A percentile compares a stretch with the other conserved stretches of the same genome.
phyloP scores from a whole-genome alignment of 352 stramenopile species.

The Phytophthora citricola region DNA sequence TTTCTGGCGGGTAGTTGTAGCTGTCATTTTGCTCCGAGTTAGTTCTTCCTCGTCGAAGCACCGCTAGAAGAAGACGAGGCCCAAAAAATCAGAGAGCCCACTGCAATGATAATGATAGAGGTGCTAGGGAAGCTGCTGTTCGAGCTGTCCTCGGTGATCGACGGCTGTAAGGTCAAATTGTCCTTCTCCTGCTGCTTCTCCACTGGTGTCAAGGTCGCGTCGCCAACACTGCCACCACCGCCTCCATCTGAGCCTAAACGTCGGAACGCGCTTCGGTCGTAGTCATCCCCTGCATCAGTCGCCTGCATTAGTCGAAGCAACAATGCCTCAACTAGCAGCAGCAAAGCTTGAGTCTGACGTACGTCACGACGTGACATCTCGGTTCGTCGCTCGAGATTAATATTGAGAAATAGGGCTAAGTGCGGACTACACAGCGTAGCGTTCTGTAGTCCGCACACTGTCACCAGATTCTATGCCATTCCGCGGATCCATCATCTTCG shows the following conservation, averaged over 20 bases:
- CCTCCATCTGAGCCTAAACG: constrained; percentile 1
- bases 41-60: constrained; percentile 17
- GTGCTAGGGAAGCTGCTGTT: constrained; percentile 20
- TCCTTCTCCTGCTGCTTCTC: constrained; percentile 20
- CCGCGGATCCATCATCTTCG: constrained; percentile 15
- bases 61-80: constrained; percentile 27
- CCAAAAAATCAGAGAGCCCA: constrained; percentile 18
- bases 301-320: constrained; percentile 12
- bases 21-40: constrained; percentile 6
- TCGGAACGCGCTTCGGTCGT: not conserved
- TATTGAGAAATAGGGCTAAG: constrained; percentile 19
- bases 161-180: constrained; percentile 10
- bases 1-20: constrained; percentile 16
- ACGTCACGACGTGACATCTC: constrained; percentile 24
- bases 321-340: constrained; percentile 12
- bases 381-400: constrained; percentile 12
- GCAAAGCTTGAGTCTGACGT: constrained; percentile 11
- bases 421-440: constrained; percentile 1
- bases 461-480: constrained; percentile 33
- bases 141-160: constrained; percentile 5
- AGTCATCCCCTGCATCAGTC: constrained; percentile 1
- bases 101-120: constrained; percentile 24
- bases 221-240: not conserved
- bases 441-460: constrained; percentile 3
- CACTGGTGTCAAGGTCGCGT: constrained; percentile 6